phyloP scores from a whole-genome alignment of 192 early-diverging fungal genomes.

The Glomus cerebriforme region DNA sequence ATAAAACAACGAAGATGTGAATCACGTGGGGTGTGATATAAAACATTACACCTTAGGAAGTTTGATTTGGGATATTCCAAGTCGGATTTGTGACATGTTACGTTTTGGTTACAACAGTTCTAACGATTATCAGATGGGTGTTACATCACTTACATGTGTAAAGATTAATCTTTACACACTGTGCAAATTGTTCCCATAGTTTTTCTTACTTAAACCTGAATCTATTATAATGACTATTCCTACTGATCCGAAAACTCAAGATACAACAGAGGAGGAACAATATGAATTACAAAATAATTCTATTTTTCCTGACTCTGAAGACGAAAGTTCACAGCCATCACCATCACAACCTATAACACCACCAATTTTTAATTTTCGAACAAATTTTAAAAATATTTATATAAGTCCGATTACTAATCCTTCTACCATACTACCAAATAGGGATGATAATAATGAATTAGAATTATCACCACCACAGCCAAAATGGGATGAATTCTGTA shows the following conservation, averaged over 20 bases:
- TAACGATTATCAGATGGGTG: too few relatives aligned
- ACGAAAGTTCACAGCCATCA: background rate
- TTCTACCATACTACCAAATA: background rate
- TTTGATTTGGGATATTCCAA: too few relatives aligned
- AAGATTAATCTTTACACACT: too few relatives aligned
- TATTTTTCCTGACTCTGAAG: background rate
- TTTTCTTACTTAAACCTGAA: too few relatives aligned
- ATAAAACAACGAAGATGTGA: too few relatives aligned
- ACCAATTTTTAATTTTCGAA: conserved; percentile 8
- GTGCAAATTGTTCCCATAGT: background rate
- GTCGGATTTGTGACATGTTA: too few relatives aligned
- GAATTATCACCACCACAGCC: background rate
- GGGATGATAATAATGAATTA: background rate
- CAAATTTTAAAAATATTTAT: conserved; percentile 2
- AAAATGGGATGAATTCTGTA: conserved; percentile 40
- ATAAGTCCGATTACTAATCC: background rate
- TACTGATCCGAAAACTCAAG: background rate
- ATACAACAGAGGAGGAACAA: background rate
- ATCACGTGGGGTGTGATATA: too few relatives aligned
- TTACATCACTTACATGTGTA: too few relatives aligned
- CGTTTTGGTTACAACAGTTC: too few relatives aligned
- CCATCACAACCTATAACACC: background rate
- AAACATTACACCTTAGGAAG: too few relatives aligned
- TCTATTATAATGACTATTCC: background rate
- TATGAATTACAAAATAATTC: too few relatives aligned